These are phyloP conservation scores for Neonectria neomacrospora DNA, from an alignment of 2,329 filamentous ascomycete genomes.

Conservation along the genomic window DNA sequence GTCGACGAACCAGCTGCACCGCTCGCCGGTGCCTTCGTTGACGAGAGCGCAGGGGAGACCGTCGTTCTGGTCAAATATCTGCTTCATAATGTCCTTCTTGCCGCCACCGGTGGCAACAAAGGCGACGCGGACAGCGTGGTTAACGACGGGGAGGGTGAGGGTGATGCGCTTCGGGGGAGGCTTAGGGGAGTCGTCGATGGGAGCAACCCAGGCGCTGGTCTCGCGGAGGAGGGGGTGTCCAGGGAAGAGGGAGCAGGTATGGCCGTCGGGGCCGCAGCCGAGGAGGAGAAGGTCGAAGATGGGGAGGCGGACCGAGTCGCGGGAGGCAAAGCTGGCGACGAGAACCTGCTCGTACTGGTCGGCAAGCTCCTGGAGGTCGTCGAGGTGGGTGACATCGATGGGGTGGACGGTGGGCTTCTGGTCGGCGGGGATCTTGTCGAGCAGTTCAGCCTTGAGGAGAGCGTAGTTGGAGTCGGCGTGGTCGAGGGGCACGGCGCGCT, in stretches of 20 bases:
- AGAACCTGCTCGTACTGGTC: constrained; percentile 93
- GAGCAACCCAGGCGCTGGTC: constrained; percentile 88
- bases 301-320: constrained; percentile 93
- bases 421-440: constrained; percentile 84
- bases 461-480: constrained; percentile 95
- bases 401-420: constrained; percentile 78
- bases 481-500: constrained; percentile 91
- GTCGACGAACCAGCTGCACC: constrained; percentile 96
- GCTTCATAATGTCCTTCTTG: constrained; percentile 92
- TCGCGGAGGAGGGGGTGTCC: constrained; percentile 88
- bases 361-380: constrained; percentile 90
- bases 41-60: constrained; percentile 87
- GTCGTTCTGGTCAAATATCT: constrained; percentile 85
- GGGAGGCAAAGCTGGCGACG: constrained; percentile 85
- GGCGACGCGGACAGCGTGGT: constrained; percentile 84
- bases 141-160: constrained; percentile 89
- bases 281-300: constrained; percentile 95
- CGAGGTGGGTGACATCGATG: constrained; percentile 73
- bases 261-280: constrained; percentile 93
- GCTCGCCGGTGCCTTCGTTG: constrained; percentile 84
- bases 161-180: constrained; percentile 92
- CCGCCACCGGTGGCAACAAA: constrained; percentile 91
- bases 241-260: constrained; percentile 97
- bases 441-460: constrained; percentile 85
- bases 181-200: constrained; percentile 94